A percentile compares a stretch with the other conserved stretches of the same genome.
phyloP scores from a whole-genome alignment of 1,284 basidiomycete species.

The Paramarasmius palmivorus region DNA sequence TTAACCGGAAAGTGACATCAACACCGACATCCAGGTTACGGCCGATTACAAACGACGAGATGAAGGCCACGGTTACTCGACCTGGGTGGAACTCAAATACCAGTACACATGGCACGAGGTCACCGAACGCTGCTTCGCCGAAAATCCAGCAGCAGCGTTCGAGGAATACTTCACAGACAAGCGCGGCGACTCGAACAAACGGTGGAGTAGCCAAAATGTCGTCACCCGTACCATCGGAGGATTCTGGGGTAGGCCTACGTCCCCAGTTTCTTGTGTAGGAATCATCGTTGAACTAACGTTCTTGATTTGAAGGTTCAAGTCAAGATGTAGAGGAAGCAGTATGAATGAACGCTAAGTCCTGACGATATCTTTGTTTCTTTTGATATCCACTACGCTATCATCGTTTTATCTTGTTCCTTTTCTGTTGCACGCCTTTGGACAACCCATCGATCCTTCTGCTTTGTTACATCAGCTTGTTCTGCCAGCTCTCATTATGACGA shows the following conservation, averaged over 20 bases:
- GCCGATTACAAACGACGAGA: slow-evolving; percentile 44
- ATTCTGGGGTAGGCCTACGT: slow-evolving; percentile 80
- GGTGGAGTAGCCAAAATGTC: slow-evolving; percentile 42
- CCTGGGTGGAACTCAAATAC: slow-evolving; percentile 73
- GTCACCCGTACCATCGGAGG: slow-evolving; percentile 80
- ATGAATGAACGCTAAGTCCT: too few species aligned
- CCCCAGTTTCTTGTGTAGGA: slow-evolving; percentile 76
- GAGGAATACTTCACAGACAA: slow-evolving; percentile 73
- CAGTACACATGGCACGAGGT: slow-evolving; percentile 59
- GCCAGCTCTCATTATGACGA: background rate
- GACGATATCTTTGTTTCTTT: background rate
- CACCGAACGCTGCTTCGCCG: slow-evolving; percentile 36
- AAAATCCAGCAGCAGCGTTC: slow-evolving; percentile 49
- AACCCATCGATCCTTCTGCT: background rate
- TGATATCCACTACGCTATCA: background rate
- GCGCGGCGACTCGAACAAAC: slow-evolving; percentile 44
- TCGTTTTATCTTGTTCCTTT: background rate
- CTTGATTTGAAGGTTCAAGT: background rate
- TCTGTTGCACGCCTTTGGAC: background rate
- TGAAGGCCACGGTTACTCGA: slow-evolving; percentile 66
- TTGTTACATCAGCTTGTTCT: background rate
- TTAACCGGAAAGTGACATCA: slow-evolving; percentile 58
- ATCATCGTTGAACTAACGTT: slow-evolving; percentile 28
- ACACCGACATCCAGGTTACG: slow-evolving; percentile 60
- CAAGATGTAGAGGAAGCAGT: background rate